These are phyloP conservation scores for Cutaneotrichosporon mucoides DNA, from an alignment of 1,284 basidiomycete species.

Conservation along the genomic window DNA sequence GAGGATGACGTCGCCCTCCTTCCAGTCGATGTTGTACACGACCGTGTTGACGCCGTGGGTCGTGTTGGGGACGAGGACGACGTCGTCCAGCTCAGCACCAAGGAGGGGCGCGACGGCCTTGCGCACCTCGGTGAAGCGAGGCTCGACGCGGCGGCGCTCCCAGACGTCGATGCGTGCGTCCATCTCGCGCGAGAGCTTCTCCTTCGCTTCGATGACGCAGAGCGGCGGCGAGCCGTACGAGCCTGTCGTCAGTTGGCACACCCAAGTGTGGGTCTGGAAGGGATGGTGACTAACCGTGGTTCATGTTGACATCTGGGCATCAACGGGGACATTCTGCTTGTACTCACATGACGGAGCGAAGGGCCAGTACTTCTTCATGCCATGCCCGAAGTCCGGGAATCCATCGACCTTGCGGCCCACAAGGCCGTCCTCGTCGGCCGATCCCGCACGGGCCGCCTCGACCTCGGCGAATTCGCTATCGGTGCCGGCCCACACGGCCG, in stretches of 20 bases:
- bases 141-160: slow-evolving; percentile 52
- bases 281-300: slow-evolving; percentile 55
- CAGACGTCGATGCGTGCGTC: slow-evolving; percentile 65
- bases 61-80: slow-evolving; percentile 62
- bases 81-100: slow-evolving; percentile 59
- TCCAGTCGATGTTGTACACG: slow-evolving; percentile 60
- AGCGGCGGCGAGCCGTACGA: slow-evolving; percentile 65
- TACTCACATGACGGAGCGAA: slow-evolving; percentile 55
- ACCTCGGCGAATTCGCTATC: slow-evolving; percentile 59
- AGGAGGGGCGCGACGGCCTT: slow-evolving; percentile 59
- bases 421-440: slow-evolving; percentile 22
- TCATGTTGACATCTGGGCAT: slow-evolving; percentile 57
- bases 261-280: neutral
- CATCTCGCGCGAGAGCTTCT: slow-evolving; percentile 52
- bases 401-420: slow-evolving; percentile 27
- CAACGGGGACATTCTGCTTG: neutral
- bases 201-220: slow-evolving; percentile 57
- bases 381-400: slow-evolving; percentile 56
- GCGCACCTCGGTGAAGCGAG: slow-evolving; percentile 53
- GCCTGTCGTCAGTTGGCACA: slow-evolving; percentile 48
- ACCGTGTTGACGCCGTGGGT: slow-evolving; percentile 66
- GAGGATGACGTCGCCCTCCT: slow-evolving; percentile 55
- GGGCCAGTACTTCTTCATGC: slow-evolving; percentile 58
- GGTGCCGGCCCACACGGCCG: slow-evolving; percentile 31
- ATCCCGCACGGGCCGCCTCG: slow-evolving; percentile 63